A percentile compares a stretch with the other conserved stretches of the same genome.
Evolutionary conservation across 2,329 filamentous ascomycete species (phyloP).

Genomic region (Ophiostoma sp.): DNA sequence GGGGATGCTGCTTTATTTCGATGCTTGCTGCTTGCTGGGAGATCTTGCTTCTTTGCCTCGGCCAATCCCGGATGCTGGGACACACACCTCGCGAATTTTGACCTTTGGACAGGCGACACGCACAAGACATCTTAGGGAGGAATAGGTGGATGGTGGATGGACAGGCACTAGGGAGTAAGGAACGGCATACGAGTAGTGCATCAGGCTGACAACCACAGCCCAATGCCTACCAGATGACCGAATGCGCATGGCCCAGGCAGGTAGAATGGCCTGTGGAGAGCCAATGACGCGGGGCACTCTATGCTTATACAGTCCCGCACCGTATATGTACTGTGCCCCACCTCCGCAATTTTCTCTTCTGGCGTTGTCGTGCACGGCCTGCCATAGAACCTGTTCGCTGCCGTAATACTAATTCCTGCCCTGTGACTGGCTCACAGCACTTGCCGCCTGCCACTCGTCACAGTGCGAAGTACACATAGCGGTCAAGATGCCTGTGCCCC

Average conservation of each 20-base stretch:
- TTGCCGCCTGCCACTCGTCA: neutral
- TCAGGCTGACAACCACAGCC: neutral
- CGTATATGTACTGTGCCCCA: neutral
- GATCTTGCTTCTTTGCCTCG: neutral
- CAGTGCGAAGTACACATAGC: constrained; percentile 5
- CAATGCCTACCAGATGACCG: neutral
- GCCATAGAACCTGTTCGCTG: neutral
- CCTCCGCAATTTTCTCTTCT: constrained; percentile 5
- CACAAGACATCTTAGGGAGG: neutral
- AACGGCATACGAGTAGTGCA: neutral
- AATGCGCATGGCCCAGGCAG: neutral
- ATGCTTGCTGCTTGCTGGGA: too few species aligned
- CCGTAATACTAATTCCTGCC: constrained; percentile 8
- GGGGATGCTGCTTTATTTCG: constrained; percentile 5
- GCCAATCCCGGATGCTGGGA: constrained; percentile 13
- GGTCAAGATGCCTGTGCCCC: neutral
- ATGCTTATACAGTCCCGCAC: neutral
- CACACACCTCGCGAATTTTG: neutral
- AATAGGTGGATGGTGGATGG: constrained; percentile 1
- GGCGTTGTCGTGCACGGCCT: neutral
- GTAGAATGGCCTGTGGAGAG: constrained; percentile 10
- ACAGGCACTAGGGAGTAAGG: neutral
- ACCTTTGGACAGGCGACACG: neutral
- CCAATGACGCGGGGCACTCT: constrained; percentile 14
- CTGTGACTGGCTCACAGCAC: neutral